Percentiles rank a stretch among this genome's conserved stretches.
These are phyloP conservation scores for Pholiota adiposa DNA, from an alignment of 1,284 basidiomycete genomes.

Conservation along the genomic window DNA sequence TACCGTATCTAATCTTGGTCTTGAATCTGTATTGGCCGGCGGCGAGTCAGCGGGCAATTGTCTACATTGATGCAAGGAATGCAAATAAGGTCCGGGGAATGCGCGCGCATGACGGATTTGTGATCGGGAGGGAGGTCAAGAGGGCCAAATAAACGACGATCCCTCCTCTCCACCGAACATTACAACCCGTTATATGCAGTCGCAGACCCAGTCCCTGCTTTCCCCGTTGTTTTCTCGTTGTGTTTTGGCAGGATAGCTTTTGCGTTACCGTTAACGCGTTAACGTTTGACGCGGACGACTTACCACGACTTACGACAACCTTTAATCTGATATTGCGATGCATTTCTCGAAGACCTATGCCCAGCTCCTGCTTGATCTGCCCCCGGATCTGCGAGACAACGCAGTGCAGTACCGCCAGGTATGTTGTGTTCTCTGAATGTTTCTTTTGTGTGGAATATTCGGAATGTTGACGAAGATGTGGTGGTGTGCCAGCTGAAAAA, in stretches of 20 bases:
- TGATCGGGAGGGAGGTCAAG: background rate
- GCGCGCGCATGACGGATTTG: background rate
- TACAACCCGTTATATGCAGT: no score
- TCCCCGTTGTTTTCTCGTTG: background rate
- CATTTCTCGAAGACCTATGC: slow-evolving; percentile 84
- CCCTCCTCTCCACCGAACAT: no score
- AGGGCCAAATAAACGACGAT: background rate
- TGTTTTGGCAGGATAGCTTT: background rate
- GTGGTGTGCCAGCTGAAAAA: slow-evolving; percentile 76
- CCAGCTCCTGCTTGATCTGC: slow-evolving; percentile 72
- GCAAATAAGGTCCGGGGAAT: background rate
- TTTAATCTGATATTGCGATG: slow-evolving; percentile 47
- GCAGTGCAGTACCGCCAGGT: slow-evolving; percentile 90
- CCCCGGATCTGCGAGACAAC: slow-evolving; percentile 74
- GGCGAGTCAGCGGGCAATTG: no score
- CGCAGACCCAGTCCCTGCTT: no score
- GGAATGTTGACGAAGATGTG: background rate
- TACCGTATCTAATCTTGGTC: background rate
- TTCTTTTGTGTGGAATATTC: slow-evolving; percentile 1
- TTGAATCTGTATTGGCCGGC: background rate
- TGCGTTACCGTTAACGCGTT: no score
- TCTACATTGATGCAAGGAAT: no score
- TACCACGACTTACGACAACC: no score
- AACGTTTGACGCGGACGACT: no score
- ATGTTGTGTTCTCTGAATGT: slow-evolving; percentile 13